These are phyloP conservation scores for Penicillium sp. DNA, from an alignment of 2,329 filamentous ascomycete genomes.

Conservation along the genomic window DNA sequence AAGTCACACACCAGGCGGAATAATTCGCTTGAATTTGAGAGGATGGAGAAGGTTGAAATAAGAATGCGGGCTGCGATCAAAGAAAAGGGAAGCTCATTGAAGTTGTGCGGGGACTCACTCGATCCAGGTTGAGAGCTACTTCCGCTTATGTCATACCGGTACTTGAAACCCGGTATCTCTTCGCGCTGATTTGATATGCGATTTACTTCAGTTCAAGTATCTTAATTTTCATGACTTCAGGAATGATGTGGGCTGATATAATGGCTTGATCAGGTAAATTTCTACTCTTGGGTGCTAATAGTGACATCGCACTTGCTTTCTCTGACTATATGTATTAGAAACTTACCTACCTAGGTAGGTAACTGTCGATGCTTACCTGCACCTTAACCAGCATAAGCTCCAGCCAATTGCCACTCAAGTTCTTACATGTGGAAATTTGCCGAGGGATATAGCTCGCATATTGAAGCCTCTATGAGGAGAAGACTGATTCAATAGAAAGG, in stretches of 20 bases:
- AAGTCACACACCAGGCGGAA: conserved; percentile 5
- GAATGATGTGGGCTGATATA: neutral
- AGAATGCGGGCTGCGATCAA: conserved; percentile 8
- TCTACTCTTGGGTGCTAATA: neutral
- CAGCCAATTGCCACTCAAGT: neutral
- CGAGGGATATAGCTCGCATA: neutral
- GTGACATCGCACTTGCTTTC: neutral
- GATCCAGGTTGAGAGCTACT: conserved; percentile 10
- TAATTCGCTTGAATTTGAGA: neutral
- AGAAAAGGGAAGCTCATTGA: conserved; percentile 16
- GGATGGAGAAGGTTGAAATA: neutral
- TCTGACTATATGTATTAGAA: neutral
- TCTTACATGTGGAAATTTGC: neutral
- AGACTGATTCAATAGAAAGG: conserved; percentile 4
- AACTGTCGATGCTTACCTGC: neutral
- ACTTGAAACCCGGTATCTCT: neutral
- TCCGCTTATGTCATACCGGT: conserved; percentile 24
- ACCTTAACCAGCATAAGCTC: conserved; percentile 1
- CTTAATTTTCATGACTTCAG: neutral
- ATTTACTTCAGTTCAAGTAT: neutral
- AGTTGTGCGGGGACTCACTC: conserved; percentile 15
- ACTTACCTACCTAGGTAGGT: no score
- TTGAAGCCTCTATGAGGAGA: neutral
- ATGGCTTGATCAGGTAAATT: neutral
- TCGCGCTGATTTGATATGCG: neutral